A percentile compares a stretch with the other conserved stretches of the same genome.
phyloP scores from a whole-genome alignment of 352 stramenopile species.

The Phytophthora hibernalis region DNA sequence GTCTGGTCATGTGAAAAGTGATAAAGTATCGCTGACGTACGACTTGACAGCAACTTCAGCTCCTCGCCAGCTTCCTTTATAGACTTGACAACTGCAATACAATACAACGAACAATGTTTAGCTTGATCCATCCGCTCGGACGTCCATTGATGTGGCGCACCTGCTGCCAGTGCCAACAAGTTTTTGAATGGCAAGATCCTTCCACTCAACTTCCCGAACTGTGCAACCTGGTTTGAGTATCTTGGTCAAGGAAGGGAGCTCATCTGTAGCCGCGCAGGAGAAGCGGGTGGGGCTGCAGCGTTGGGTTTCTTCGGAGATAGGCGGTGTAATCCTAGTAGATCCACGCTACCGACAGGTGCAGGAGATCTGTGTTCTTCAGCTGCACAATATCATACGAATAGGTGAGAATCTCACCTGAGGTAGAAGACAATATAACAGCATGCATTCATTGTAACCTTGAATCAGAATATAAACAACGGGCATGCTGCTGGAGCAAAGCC shows the following conservation, averaged over 20 bases:
- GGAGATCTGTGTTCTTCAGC: conserved; percentile 14
- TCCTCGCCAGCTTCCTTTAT: conserved; percentile 78
- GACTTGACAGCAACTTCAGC: conserved; percentile 80
- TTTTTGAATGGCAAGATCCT: conserved; percentile 54
- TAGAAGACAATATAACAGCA: neutral
- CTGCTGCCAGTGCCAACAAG: conserved; percentile 76
- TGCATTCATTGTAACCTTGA: conserved; percentile 24
- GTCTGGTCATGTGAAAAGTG: neutral
- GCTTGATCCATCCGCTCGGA: neutral
- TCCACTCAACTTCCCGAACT: conserved; percentile 41
- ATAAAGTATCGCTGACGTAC: conserved; percentile 37
- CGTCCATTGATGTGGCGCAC: conserved; percentile 26
- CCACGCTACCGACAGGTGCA: conserved; percentile 24
- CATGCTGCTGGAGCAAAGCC: conserved; percentile 28
- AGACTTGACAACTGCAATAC: conserved; percentile 69
- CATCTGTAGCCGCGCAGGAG: conserved; percentile 8
- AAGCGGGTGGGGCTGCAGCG: conserved; percentile 9
- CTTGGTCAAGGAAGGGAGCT: conserved; percentile 16
- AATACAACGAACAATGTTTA: neutral
- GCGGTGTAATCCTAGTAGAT: conserved; percentile 41
- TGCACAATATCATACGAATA: neutral
- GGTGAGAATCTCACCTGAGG: too few species aligned
- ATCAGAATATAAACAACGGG: conserved; percentile 39
- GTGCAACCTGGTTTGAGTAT: conserved; percentile 32
- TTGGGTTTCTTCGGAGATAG: conserved; percentile 6